phyloP scores from a whole-genome alignment of 306 rosid species.

The Prunus campanulata region DNA sequence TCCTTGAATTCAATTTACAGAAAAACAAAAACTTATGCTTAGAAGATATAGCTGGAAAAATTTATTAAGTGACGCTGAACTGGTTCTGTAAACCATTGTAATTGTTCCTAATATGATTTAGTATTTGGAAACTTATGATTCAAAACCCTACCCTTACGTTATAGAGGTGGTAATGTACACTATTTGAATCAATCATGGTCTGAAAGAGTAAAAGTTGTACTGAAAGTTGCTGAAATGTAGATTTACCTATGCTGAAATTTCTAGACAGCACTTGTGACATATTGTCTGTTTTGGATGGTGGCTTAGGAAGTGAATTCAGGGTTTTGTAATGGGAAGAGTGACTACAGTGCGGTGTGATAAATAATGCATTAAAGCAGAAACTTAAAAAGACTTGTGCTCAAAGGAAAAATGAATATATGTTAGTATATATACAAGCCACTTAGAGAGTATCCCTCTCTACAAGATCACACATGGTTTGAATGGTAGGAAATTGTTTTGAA shows the following conservation, averaged over 20 bases:
- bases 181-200: not conserved
- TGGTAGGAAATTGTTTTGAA: no score
- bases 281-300: not conserved
- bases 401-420: not conserved
- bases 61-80: not conserved
- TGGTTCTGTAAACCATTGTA: not conserved
- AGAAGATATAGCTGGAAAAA: not conserved
- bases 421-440: no score
- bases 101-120: not conserved
- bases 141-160: not conserved
- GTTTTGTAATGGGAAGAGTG: not conserved
- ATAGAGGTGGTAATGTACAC: not conserved
- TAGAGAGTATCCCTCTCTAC: not conserved
- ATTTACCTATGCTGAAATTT: not conserved
- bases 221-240: not conserved
- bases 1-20: not conserved
- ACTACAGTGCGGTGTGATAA: not conserved
- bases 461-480: not conserved
- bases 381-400: not conserved
- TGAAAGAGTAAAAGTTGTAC: not conserved
- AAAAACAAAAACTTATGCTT: not conserved
- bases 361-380: not conserved
- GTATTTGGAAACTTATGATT: not conserved
- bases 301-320: not conserved
- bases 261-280: not conserved